Base-by-base conservation (phyloP, 2,329 filamentous ascomycete species). In the Macrophomina phaseolina region DNA sequence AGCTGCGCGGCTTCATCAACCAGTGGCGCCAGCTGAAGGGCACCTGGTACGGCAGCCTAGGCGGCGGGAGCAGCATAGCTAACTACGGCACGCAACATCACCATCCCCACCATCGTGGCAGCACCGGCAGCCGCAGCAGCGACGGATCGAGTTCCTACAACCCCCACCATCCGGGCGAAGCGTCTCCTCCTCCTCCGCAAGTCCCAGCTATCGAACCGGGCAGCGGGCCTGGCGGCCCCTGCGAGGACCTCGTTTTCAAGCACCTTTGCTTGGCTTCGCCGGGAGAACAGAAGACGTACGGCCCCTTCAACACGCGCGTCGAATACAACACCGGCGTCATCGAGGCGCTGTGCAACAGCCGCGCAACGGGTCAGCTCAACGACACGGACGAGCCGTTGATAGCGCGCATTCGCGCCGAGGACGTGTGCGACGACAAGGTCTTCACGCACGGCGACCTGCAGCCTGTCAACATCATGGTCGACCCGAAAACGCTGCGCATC, bases 401-500 rank as follows among this genome's bases (percentile, higher is more conserved):
- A 2, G 32, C 65, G 40, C 67, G 68, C 34, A 63, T 55, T 52
- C 63, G 42, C 5, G 63, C 63, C 42, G 45, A 56, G 30, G 42
- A 49, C 18, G 63, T 14, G 3, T 30, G n/a, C n/a, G 65, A 69
- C 52, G 61, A 61, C 6, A 68, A 66, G 32, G 65, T 70, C 16
- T 65, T 69, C 53, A 70, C 69, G 56, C 69, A 71, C 42, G 69
- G 68, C 45, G 70, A 70, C 58, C 45, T 71, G 4, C 48, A 18
- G 36, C 68, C 62, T 5, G 68, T 64, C 51, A 71, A 70, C 56
- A 69, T 71, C 61, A 63, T 71, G 12, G 70, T 70, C 32, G 63
- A 65, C 40, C 63, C 63, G 38, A 58, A 48, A 38, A 55, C 51
- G 5, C 32, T 49, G 30, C 63, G 63, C 42, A 65, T 71, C 60